A percentile compares a stretch with the other conserved stretches of the same genome.
These are phyloP conservation scores for Poa pratensis DNA, from an alignment of 176 grass and related monocot species.

Conservation along the genomic window DNA sequence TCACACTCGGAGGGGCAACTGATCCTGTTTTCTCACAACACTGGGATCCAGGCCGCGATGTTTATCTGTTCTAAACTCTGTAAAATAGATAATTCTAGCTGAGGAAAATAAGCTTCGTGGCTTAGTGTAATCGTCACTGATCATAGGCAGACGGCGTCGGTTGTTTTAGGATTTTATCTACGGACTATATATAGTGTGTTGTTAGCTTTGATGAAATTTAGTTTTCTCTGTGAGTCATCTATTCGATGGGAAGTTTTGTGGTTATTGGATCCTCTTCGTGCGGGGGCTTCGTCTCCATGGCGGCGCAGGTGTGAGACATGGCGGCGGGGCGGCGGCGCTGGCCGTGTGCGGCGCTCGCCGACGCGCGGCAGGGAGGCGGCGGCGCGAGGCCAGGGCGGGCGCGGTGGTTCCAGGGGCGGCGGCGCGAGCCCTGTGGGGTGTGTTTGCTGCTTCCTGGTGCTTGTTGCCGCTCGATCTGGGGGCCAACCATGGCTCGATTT, in stretches of 20 bases:
- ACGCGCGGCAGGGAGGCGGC: too few relatives aligned
- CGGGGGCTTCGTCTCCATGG: too few relatives aligned
- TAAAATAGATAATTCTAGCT: conserved; percentile 43
- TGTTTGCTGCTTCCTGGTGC: too few relatives aligned
- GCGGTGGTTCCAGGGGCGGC: too few relatives aligned
- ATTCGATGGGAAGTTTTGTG: neutral
- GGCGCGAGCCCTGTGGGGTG: too few relatives aligned
- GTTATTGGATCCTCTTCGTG: neutral
- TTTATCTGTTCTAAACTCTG: conserved; percentile 40
- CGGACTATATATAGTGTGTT: conserved; percentile 40
- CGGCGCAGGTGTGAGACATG: too few relatives aligned
- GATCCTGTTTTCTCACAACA: neutral
- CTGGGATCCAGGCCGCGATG: conserved; percentile 13
- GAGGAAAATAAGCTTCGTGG: conserved; percentile 49
- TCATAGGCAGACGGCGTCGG: neutral
- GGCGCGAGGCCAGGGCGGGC: too few relatives aligned
- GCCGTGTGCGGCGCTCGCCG: too few relatives aligned
- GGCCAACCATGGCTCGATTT: too few relatives aligned
- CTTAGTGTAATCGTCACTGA: conserved; percentile 30
- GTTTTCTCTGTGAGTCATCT: neutral
- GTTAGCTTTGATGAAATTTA: conserved; percentile 37
- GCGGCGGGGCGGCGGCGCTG: too few relatives aligned
- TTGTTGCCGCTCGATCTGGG: too few relatives aligned
- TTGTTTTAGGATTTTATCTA: neutral
- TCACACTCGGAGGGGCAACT: conserved; percentile 82